Base-by-base conservation (phyloP, 1,284 basidiomycete genomes). In the Puccinia polysora region DNA sequence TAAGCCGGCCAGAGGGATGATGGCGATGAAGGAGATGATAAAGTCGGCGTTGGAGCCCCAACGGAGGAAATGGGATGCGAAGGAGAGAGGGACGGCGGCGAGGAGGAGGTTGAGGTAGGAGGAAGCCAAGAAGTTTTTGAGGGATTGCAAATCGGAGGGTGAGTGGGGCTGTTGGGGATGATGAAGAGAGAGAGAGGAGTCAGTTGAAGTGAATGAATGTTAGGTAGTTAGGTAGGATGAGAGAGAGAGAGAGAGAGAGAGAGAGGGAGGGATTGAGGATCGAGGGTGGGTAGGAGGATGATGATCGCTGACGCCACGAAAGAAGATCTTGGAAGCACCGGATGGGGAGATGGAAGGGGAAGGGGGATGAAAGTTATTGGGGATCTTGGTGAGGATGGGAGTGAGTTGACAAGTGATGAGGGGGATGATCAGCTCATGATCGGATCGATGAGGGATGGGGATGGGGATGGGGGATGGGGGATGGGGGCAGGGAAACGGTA, bases 11-110 rank as follows among this genome's bases (percentile, higher is more conserved):
- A 94, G 83, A n/a, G 91, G 91, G 67, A 94, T 84, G 76, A 95
- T 92, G 6, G 90, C 89, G 47, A 91, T 78, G 80, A 94, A 95
- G 74, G 88, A 89, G 78, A 90, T 88, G 5, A 81, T 81, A 78
- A 94, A 95, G n/a, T 89, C 85, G 50, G 88, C 83, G 8, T 85
- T 87, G n/a, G 89, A 88, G 81, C 90, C 88, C 89, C 88, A 90
- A 75, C 76, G 65, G 18, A 79, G 62, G 53, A 79, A 80, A 78
- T 89, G 85, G 43, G 89, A 83, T 23, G 87, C 72, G 56, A 87
- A 81, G 74, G 86, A 85, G 75, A 94, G 81, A 49, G 90, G 89
- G 8, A 90, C 84, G 74, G 88, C 88, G 63, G 92, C 76, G 63
- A 93, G 85, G 59, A 93, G 82, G 56, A 90, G 56, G 79, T 93